Evolutionary conservation across 768 basidiomycete species (phyloP), one percentile per base, ranked within the genome.

Genomic region (Leucocoprinus sp.): DNA sequence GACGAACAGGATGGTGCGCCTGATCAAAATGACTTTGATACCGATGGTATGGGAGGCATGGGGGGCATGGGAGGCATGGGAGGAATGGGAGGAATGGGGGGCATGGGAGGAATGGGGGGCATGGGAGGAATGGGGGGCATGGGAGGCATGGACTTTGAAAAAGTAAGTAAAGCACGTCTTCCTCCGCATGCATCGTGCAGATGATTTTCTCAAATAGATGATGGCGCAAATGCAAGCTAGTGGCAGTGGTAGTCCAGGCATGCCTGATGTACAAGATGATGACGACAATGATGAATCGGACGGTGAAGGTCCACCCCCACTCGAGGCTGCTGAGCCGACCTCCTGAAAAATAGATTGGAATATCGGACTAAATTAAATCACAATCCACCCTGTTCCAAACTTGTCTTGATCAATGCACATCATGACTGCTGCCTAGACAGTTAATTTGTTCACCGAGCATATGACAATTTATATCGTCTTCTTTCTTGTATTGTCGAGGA

Each of bases 1-100:
- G 95, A 97, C 60, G 93, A 98, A 61, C 95, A 97, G 66, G 85
- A 88, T 31, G 84, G 72, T 41, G 74, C 65, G 18, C 60, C 64
- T 2, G 72, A 70, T 8, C 77, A 72, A 0, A 79, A 81, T 2
- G 67, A 66, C 12, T 28, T 38, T 22, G 69, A 67, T 42, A 69
- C 64, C 1, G 67, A 70, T 23, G 73, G 68, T 1, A 77, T 78
- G 69, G 69, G 68, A 55, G 70, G 66, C 52, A 64, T 70, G 61
- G 61, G 58, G 3, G 76, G 71, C 0, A 67, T 71, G 64, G 55
- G 54, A 36, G 72, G 70, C 0, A 67, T 73, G 67, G 62, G 43
- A 19, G 42, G 42, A n/a, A 24, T 35, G 28, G 36, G 36, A 18
- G 48, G 48, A 11, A 43, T 43, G 45, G 52, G 43, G 8, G 51